A percentile compares a stretch with the other conserved stretches of the same genome.
phyloP scores from a whole-genome alignment of 176 grass and related monocot genomes.

The Chloris gayana region DNA sequence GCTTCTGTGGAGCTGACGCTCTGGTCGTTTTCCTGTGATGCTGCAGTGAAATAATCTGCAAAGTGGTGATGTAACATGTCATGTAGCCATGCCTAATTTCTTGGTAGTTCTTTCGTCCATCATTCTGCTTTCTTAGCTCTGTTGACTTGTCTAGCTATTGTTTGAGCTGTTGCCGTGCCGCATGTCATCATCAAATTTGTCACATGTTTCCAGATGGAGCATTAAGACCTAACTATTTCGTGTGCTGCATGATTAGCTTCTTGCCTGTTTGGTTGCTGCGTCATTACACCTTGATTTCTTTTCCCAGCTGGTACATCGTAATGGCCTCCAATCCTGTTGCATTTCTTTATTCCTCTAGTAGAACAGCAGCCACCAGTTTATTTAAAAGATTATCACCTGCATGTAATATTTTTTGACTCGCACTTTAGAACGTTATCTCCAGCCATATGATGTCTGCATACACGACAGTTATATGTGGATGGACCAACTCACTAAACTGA shows the following conservation, averaged over 20 bases:
- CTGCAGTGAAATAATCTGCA: constrained; percentile 16
- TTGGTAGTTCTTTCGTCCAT: constrained; percentile 7
- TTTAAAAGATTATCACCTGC: constrained; percentile 46
- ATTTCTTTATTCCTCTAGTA: not conserved
- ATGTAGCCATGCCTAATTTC: not conserved
- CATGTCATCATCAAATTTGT: constrained; percentile 52
- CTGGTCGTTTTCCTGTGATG: constrained; percentile 12
- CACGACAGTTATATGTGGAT: constrained; percentile 28
- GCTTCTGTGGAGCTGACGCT: not conserved
- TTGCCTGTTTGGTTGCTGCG: constrained; percentile 22
- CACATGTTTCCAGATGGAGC: constrained; percentile 52
- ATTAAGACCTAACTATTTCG: constrained; percentile 45
- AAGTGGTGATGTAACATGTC: not conserved
- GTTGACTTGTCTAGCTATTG: constrained; percentile 21
- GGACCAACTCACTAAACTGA: constrained; percentile 31
- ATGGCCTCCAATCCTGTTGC: constrained; percentile 27
- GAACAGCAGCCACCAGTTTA: constrained; percentile 35
- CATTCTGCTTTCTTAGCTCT: not conserved
- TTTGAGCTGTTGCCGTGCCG: constrained; percentile 22
- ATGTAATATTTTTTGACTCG: constrained; percentile 21
- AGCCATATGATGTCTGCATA: constrained; percentile 35
- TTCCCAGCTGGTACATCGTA: not conserved
- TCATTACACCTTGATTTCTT: constrained; percentile 21
- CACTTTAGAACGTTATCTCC: constrained; percentile 53
- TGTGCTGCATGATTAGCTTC: constrained; percentile 33